phyloP scores from a whole-genome alignment of 1,139 yeast species.

The Geotrichum histeridarum region DNA sequence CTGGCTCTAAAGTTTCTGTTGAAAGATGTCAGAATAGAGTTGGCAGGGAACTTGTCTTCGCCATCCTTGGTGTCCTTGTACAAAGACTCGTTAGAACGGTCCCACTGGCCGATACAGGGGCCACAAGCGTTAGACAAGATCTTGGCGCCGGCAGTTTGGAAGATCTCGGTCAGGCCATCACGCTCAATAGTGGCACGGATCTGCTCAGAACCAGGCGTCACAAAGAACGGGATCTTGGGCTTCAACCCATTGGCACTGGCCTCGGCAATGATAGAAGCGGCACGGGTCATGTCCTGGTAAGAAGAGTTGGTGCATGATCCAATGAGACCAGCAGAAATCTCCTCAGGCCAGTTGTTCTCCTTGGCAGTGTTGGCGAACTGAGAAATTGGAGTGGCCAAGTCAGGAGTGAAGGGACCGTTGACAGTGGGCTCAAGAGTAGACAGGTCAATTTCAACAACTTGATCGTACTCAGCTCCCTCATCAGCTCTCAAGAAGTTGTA shows the following conservation, averaged over 20 bases:
- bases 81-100: slow-evolving; percentile 46
- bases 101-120: slow-evolving; percentile 99
- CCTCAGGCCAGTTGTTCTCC: slow-evolving; percentile 89
- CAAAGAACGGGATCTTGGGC: slow-evolving; percentile 84
- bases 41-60: slow-evolving; percentile 61
- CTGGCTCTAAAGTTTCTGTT: slow-evolving; percentile 96
- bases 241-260: slow-evolving; percentile 88
- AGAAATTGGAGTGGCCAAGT: slow-evolving; percentile 95
- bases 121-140: slow-evolving; percentile 99
- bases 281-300: slow-evolving; percentile 97
- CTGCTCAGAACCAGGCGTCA: slow-evolving; percentile 99
- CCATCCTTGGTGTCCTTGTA: slow-evolving; percentile 31
- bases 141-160: slow-evolving; percentile 88
- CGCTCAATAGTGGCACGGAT: slow-evolving; percentile 97
- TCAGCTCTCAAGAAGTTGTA: slow-evolving; percentile 94
- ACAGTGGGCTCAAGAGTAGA: slow-evolving; percentile 94
- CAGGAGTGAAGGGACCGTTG: slow-evolving; percentile 99
- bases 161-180: slow-evolving; percentile 88
- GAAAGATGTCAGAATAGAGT: slow-evolving; percentile 90
- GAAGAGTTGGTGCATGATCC: slow-evolving; percentile 99
- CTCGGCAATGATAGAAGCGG: slow-evolving; percentile 87
- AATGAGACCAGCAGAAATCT: slow-evolving; percentile 90
- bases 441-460: slow-evolving; percentile 90
- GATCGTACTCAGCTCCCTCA: slow-evolving; percentile 92
- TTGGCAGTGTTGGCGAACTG: slow-evolving; percentile 84